Evolutionary conservation across 169 alveolate species (phyloP), one percentile per base, ranked within the genome.

Genomic region (Cryptosporidium parvum): DNA sequence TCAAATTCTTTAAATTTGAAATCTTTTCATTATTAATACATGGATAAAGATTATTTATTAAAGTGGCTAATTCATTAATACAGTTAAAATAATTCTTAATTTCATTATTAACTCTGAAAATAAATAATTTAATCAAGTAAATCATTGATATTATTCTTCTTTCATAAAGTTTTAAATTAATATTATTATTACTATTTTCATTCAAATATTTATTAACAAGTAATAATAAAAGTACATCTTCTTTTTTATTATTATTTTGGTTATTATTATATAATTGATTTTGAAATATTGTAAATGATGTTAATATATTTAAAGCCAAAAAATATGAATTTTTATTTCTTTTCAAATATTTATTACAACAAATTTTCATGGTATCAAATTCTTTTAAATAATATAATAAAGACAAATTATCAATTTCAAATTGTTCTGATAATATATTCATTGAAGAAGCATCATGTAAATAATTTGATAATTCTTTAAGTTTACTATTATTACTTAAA

Each of bases 391-490:
- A 80, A 62, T 45, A 80, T 37, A 45, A 62, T 23, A 80, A 58
- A 42, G 89, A 80, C 35, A 80, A 62, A 59, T 33, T 61, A 65
- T 80, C 89, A 62, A 39, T 62, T 29, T 59, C 80, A 80, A 80
- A 65, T 31, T 80, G 67, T 23, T 80, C 89, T 29, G 69, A 26
- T 65, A 80, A 39, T 12, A 80, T 44, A 62, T 29, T 29, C 16
- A 16, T 31, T 1, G 29, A 42, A 62, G 48, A 39, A 26, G 48
- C 75, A 18, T 80, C 48, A 7, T 80, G 58, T 45, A 80, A 29
- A 48, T 62, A 62, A 42, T 62, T 42, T 4, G 75, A 67, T 3
- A 80, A 4, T 16, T 39, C 42, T 39, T 45, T 65, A 12, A 80
- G 70, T 8, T 37, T 61, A 59, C 23, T 52, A 21, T 7, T 10